Evolutionary conservation across 805 yeast species (phyloP), one percentile per base, ranked within the genome.

Genomic region (Ascoidea tarda): DNA sequence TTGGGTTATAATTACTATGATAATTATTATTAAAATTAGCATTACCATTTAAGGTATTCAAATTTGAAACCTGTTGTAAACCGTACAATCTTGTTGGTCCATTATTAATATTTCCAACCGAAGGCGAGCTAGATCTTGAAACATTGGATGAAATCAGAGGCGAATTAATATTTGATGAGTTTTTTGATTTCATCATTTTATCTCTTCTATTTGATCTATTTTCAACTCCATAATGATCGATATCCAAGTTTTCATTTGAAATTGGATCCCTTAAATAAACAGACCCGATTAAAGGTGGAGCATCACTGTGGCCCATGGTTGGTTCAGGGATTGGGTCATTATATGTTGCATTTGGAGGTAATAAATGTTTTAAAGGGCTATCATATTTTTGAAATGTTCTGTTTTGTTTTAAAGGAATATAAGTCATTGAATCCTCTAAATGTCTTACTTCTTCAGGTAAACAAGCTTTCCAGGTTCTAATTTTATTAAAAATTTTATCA

Each of bases 391-490:
- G 81, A 63, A 85, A 74, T 58, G 78, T 77, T 61, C 90, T 75
- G 51, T 86, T 78, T 54, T 79, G 81, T 53, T 75, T 71, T 50
- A 91, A 74, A 6, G 91, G 89, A 46, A 79, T 78, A 28, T 85
- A 80, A 42, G 86, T 84, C 8, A 10, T 10, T 8, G 44, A 10
- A 62, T 90, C 97, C 61, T 87, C 91, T 52, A 69, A 60, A 58
- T 85, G 89, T 61, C 98, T 80, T 49, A 91, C 85, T 66, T 91
- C 98, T 67, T 93, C 98, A 0, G 99, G 99, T 59, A 93, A 75
- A 72, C 98, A 93, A 5, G 97, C 97, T 67, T 88, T 91, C 99
- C 99, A 93, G 2, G 99, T 91, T 63, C 98, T 78, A 61, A 93
- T 93, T 64, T 91, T 85, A 68, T 91, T 93, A 74, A 93, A 93